A percentile compares a stretch with the other conserved stretches of the same genome.
phyloP scores from a whole-genome alignment of 352 stramenopile genomes.

The Saprolegnia parasitica region DNA sequence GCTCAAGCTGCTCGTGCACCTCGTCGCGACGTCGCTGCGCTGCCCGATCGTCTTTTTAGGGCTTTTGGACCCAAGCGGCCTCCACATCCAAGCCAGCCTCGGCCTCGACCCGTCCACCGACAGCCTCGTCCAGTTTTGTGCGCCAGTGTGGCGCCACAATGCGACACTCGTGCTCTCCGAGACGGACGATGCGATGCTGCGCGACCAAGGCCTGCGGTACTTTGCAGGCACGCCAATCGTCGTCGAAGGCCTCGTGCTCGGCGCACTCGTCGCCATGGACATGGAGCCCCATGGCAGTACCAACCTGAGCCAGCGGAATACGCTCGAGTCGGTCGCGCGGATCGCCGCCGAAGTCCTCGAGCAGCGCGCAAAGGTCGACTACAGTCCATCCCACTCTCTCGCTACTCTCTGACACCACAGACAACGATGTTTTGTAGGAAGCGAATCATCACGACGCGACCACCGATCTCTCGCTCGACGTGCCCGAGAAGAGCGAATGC shows the following conservation, averaged over 20 bases:
- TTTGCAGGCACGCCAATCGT: slow-evolving; percentile 48
- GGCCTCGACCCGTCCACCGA: slow-evolving; percentile 43
- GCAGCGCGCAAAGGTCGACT: slow-evolving; percentile 43
- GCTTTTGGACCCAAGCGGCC: slow-evolving; percentile 46
- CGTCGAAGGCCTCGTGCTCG: slow-evolving; percentile 37
- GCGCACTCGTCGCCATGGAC: slow-evolving; percentile 63
- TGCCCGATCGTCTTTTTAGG: slow-evolving; percentile 65
- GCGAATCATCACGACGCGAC: not conserved
- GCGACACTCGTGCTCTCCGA: slow-evolving; percentile 60
- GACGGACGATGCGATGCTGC: slow-evolving; percentile 26
- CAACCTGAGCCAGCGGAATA: slow-evolving; percentile 54
- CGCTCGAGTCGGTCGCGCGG: slow-evolving; percentile 65
- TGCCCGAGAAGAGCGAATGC: not conserved
- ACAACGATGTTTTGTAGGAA: too few species aligned
- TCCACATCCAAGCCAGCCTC: slow-evolving; percentile 66
- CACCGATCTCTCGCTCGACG: not conserved
- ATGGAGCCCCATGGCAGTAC: slow-evolving; percentile 44
- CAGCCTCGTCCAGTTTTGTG: slow-evolving; percentile 43
- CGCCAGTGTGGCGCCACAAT: slow-evolving; percentile 39
- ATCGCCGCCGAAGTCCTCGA: slow-evolving; percentile 81
- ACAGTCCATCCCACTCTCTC: too few species aligned
- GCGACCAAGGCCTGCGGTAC: slow-evolving; percentile 9
- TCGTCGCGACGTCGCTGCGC: slow-evolving; percentile 60
- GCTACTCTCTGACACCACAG: too few species aligned
- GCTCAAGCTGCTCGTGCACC: slow-evolving; percentile 65